Percentiles rank a stretch among this genome's conserved stretches.
phyloP scores from a whole-genome alignment of 2,329 filamentous ascomycete genomes.

The Elsinoe arachidis region DNA sequence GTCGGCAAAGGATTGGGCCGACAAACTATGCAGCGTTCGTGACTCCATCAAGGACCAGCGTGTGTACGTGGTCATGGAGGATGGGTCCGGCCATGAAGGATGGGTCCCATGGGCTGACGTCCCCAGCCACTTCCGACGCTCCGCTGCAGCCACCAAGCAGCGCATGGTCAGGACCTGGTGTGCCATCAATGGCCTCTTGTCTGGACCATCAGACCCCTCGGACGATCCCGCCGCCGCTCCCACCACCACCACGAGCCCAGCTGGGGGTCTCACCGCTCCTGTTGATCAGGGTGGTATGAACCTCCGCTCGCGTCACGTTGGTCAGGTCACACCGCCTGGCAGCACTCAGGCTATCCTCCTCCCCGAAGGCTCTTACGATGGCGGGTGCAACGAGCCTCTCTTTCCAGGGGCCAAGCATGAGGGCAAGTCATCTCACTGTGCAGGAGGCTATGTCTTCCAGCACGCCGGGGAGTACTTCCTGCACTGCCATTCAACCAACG shows the following conservation, averaged over 20 bases:
- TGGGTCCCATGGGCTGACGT: background rate
- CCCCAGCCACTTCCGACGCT: background rate
- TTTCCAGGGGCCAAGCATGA: background rate
- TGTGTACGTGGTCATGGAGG: background rate
- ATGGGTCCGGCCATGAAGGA: background rate
- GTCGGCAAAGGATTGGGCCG: background rate
- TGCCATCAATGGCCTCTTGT: background rate
- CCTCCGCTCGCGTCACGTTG: background rate
- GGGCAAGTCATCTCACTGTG: background rate
- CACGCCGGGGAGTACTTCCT: background rate
- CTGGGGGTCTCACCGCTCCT: background rate
- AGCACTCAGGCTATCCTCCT: background rate
- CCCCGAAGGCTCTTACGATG: background rate
- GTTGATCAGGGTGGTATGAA: background rate
- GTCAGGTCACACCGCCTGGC: background rate
- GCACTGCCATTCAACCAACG: background rate
- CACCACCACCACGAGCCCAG: background rate
- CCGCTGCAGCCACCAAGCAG: background rate
- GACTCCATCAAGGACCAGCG: background rate
- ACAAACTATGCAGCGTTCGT: background rate
- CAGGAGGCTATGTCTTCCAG: background rate
- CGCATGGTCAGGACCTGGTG: background rate
- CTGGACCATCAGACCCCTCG: background rate
- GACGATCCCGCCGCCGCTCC: background rate
- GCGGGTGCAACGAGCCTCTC: conserved; percentile 1